These are phyloP conservation scores for Cladosporium sphaerospermum DNA, from an alignment of 2,329 filamentous ascomycete genomes.

Conservation along the genomic window DNA sequence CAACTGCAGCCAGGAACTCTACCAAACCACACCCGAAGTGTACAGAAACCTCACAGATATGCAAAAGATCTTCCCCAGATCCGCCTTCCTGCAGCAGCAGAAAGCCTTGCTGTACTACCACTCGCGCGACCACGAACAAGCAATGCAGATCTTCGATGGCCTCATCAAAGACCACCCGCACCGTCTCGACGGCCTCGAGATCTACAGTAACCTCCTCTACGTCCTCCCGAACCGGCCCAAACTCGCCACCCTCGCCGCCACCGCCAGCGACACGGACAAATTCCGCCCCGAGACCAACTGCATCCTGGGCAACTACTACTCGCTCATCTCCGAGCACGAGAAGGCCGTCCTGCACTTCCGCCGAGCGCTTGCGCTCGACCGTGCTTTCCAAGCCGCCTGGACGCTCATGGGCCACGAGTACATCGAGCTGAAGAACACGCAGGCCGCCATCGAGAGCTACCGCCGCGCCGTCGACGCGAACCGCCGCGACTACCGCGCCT, in stretches of 20 bases:
- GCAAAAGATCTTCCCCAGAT: constrained; percentile 76
- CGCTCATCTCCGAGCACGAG: constrained; percentile 86
- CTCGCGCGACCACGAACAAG: constrained; percentile 67
- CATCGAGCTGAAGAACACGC: constrained; percentile 96
- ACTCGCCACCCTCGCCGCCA: constrained; percentile 83
- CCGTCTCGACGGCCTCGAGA: constrained; percentile 82
- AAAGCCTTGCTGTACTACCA: constrained; percentile 85
- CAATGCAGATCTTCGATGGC: constrained; percentile 40
- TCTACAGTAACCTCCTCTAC: constrained; percentile 96
- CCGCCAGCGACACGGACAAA: constrained; percentile 86
- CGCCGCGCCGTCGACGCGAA: constrained; percentile 93
- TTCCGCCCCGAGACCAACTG: constrained; percentile 96
- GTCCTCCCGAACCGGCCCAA: constrained; percentile 84
- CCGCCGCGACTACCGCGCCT: constrained; percentile 90
- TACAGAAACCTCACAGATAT: constrained; percentile 71
- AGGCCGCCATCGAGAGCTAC: constrained; percentile 95
- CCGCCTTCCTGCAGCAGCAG: constrained; percentile 85
- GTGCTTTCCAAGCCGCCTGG: constrained; percentile 89
- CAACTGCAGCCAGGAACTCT: constrained; percentile 84
- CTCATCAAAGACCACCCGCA: constrained; percentile 60
- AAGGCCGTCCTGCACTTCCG: constrained; percentile 98
- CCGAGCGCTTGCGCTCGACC: constrained; percentile 81
- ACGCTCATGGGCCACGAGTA: constrained; percentile 99
- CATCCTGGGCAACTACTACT: constrained; percentile 96
- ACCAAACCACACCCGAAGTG: constrained; percentile 71